Evolutionary conservation across 768 basidiomycete genomes (phyloP).

Genomic region (Pisolithus sp.): DNA sequence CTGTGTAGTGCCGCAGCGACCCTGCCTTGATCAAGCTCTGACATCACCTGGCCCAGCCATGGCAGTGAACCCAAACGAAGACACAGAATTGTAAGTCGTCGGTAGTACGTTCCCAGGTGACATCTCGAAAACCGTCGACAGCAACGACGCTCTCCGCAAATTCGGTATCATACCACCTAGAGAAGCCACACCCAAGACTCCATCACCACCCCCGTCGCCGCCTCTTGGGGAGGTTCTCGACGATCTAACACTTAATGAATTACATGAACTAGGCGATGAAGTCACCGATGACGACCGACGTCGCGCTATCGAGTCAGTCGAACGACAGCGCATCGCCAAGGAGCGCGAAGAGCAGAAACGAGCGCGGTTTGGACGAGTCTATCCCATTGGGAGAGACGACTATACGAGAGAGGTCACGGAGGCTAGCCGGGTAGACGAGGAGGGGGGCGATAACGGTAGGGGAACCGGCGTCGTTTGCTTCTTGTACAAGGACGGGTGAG

Average conservation of each 20-base stretch:
- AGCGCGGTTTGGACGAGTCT: constrained; percentile 75
- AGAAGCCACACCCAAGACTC: constrained; percentile 59
- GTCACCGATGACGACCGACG: constrained; percentile 70
- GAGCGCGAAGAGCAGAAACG: constrained; percentile 50
- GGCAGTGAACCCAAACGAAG: constrained; percentile 80
- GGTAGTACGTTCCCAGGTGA: too few species aligned
- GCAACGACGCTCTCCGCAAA: constrained; percentile 90
- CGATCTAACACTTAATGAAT: constrained; percentile 54
- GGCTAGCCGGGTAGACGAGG: constrained; percentile 67
- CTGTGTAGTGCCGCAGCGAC: too few species aligned
- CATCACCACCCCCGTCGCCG: constrained; percentile 78
- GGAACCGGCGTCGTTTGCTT: constrained; percentile 95
- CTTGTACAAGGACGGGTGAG: constrained; percentile 92
- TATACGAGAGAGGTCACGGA: constrained; percentile 96
- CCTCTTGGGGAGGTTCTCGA: constrained; percentile 62
- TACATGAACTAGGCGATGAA: constrained; percentile 67
- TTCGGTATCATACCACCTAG: constrained; percentile 85
- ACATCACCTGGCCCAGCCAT: constrained; percentile 27
- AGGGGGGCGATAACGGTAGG: constrained; percentile 54
- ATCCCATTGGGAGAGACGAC: constrained; percentile 87
- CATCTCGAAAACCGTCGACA: constrained; percentile 23
- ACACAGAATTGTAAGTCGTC: constrained; percentile 86
- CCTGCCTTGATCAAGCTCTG: too few species aligned
- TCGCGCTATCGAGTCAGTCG: constrained; percentile 61
- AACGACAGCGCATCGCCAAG: constrained; percentile 58